Evolutionary conservation across 1,284 basidiomycete species (phyloP), one percentile per base, ranked within the genome.

Genomic region (Cryptococcus wingfieldii): DNA sequence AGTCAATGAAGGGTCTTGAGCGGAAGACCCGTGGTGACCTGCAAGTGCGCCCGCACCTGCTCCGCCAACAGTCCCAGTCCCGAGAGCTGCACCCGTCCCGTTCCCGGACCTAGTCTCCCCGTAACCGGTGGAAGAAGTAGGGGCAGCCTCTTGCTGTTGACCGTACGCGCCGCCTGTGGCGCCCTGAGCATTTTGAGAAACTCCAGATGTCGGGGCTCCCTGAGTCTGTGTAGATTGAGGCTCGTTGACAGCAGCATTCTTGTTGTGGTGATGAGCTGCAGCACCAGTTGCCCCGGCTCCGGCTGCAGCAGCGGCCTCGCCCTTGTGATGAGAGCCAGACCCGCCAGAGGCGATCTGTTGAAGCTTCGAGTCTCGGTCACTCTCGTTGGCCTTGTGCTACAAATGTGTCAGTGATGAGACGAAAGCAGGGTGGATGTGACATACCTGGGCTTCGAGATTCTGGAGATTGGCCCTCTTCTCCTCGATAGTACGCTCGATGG

Each of bases 391-490:
- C 16, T 60, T 47, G 54, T 70, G 60, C 61, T 63, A 42, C 7
- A 37, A 46, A 38, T 18, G 14, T 10, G 38, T 13, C 13, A 48
- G 43, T 51, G 39, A 59, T 38, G 7, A 16, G 25, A 23, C 5
- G 49, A 8, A 8, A 50, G 14, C 13, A 5, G 38, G 46, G n/a
- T 14, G 3, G 31, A 50, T 16, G 3, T 14, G 16, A 60, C 67
- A 52, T 34, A 70, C 68, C 47, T 61, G 49, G 6, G 47, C 31
- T 47, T 67, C 58, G 5, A 68, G 38, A 7, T 63, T 49, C 45
- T 71, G 62, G 10, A 71, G 55, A 2, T 49, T 38, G 10, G 58
- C 60, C 62, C 70, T 70, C 60, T 66, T 62, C 39, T 60, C 44
- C 47, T 62, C 53, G 4, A 67, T 57, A n/a, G 64, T 62, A 16